phyloP scores from a whole-genome alignment of 352 stramenopile species.

The Pythium brachiatum region DNA sequence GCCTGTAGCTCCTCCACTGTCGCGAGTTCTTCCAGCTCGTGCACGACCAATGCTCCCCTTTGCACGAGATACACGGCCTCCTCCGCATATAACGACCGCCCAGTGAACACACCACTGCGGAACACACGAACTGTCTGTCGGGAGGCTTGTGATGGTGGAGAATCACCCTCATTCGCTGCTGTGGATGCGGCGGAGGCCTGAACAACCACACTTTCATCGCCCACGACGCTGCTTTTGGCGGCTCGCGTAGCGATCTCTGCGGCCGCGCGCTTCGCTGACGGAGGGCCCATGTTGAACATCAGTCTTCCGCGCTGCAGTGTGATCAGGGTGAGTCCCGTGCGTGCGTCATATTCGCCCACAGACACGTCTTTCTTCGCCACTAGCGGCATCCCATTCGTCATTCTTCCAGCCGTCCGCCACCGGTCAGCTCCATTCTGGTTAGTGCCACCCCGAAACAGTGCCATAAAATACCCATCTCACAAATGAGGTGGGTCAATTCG shows the following conservation, averaged over 20 bases:
- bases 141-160: background rate
- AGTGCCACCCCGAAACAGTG: background rate
- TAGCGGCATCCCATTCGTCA: background rate
- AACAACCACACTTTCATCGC: background rate
- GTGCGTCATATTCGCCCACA: conserved; percentile 53
- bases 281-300: conserved; percentile 75
- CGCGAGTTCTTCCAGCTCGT: conserved; percentile 23
- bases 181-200: background rate
- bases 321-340: conserved; percentile 59
- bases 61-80: conserved; percentile 69
- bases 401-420: background rate
- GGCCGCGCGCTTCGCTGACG: conserved; percentile 33
- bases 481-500: background rate
- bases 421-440: background rate
- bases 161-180: background rate
- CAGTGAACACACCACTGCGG: conserved; percentile 47
- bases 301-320: conserved; percentile 67
- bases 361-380: conserved; percentile 43
- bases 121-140: conserved; percentile 5
- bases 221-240: background rate
- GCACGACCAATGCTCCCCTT: conserved; percentile 45
- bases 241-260: background rate
- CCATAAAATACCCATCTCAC: background rate
- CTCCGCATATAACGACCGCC: conserved; percentile 63
- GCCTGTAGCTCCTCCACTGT: conserved; percentile 7